Conservation (phyloP, 2,329 filamentous ascomycete species). For the Ophiostoma tasmaniense region DNA sequence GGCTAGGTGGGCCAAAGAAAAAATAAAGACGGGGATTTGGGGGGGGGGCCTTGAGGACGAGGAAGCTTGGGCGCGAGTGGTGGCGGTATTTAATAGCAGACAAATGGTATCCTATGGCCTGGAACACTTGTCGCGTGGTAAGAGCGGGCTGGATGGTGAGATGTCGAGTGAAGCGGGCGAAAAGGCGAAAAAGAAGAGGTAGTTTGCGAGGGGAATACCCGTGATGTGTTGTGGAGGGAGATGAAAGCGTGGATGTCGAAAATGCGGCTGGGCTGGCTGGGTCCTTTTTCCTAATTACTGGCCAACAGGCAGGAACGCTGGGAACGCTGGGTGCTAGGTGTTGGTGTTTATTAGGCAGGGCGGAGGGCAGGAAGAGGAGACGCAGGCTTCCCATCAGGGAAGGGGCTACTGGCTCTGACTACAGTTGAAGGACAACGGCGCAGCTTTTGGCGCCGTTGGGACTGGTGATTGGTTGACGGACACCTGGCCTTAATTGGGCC, state of each 20-base stretch:
- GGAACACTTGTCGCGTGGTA: constrained; percentile 13
- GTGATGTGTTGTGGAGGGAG: constrained; percentile 13
- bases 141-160: background rate
- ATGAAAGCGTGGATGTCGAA: constrained; percentile 17
- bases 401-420: background rate
- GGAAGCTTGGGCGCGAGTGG: background rate
- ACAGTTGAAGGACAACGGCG: background rate
- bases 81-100: background rate
- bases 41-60: background rate
- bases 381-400: background rate
- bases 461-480: constrained; percentile 16
- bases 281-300: constrained; percentile 19
- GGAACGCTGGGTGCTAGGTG: background rate
- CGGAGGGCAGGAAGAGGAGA: constrained; percentile 6
- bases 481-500: constrained; percentile 10
- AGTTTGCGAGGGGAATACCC: background rate
- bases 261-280: constrained; percentile 19
- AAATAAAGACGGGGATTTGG: background rate
- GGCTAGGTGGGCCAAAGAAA: constrained; percentile 1
- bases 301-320: constrained; percentile 3
- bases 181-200: background rate
- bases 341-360: background rate
- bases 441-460: constrained; percentile 2
- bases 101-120: constrained; percentile 15
- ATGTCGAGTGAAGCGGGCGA: background rate